These are phyloP conservation scores for Fusarium ambrosium DNA, from an alignment of 2,329 filamentous ascomycete genomes.

Conservation along the genomic window DNA sequence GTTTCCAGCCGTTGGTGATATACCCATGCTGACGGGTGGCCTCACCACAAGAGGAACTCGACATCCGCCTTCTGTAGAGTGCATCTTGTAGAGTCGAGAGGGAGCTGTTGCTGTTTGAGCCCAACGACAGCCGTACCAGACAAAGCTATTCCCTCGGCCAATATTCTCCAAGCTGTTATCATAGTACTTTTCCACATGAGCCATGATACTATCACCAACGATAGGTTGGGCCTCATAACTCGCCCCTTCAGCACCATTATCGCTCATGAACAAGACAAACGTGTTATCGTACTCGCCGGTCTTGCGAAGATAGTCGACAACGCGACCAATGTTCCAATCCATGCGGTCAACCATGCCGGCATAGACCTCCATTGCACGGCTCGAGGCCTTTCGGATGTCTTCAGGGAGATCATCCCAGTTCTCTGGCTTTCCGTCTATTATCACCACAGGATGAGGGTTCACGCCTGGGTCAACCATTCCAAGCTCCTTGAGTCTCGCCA, in stretches of 20 bases:
- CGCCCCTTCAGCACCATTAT: conserved; percentile 74
- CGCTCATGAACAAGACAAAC: conserved; percentile 73
- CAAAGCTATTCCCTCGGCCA: conserved; percentile 67
- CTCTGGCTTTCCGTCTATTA: neutral
- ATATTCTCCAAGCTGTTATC: conserved; percentile 65
- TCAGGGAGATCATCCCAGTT: conserved; percentile 40
- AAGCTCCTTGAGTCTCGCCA: conserved; percentile 3
- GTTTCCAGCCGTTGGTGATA: conserved; percentile 46
- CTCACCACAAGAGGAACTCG: neutral
- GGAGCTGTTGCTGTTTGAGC: conserved; percentile 56
- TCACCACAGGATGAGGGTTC: neutral
- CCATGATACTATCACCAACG: neutral
- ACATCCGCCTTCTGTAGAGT: conserved; percentile 44
- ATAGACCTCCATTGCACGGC: conserved; percentile 69
- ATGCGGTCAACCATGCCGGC: conserved; percentile 75
- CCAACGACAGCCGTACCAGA: conserved; percentile 72
- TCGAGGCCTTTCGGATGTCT: conserved; percentile 40
- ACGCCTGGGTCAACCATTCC: neutral
- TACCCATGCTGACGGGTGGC: conserved; percentile 51
- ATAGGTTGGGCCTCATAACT: conserved; percentile 49
- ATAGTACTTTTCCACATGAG: conserved; percentile 55
- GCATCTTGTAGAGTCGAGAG: conserved; percentile 52
- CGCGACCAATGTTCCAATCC: conserved; percentile 70
- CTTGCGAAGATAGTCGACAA: conserved; percentile 67
- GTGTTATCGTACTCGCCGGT: conserved; percentile 74